A percentile compares a stretch with the other conserved stretches of the same genome.
phyloP scores from a whole-genome alignment of 176 grass and related monocot species.

The Triticum dicoccoides region DNA sequence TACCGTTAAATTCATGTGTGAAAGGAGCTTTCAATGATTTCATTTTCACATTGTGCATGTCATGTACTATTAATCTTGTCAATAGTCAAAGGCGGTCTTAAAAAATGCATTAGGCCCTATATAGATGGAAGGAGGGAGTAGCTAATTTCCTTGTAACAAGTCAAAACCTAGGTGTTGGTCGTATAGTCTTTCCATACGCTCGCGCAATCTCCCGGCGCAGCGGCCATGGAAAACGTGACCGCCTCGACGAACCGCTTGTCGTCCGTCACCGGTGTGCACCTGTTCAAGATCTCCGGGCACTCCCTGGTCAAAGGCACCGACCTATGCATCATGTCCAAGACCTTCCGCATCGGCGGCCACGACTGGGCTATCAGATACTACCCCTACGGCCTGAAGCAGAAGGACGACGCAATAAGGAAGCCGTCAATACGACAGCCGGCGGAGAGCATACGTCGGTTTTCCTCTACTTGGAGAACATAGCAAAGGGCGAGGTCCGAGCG shows the following conservation, averaged over 20 bases:
- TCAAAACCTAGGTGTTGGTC: too few relatives aligned
- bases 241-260: neutral
- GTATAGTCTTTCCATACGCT: too few relatives aligned
- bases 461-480: neutral
- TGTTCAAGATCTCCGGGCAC: neutral
- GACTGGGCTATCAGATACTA: neutral
- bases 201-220: neutral
- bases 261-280: neutral
- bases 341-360: neutral
- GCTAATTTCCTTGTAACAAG: too few relatives aligned
- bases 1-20: too few relatives aligned
- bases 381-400: neutral
- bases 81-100: too few relatives aligned
- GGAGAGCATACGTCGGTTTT: neutral
- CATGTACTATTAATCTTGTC: too few relatives aligned
- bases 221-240: neutral
- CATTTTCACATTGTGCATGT: too few relatives aligned
- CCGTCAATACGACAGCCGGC: accelerated
- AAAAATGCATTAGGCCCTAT: too few relatives aligned
- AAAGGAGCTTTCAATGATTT: too few relatives aligned
- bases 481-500: neutral
- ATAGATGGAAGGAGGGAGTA: too few relatives aligned
- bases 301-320: neutral
- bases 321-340: neutral
- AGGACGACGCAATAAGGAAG: neutral